phyloP scores from a whole-genome alignment of 176 grass and related monocot genomes.

The Tuctoria greenei region DNA sequence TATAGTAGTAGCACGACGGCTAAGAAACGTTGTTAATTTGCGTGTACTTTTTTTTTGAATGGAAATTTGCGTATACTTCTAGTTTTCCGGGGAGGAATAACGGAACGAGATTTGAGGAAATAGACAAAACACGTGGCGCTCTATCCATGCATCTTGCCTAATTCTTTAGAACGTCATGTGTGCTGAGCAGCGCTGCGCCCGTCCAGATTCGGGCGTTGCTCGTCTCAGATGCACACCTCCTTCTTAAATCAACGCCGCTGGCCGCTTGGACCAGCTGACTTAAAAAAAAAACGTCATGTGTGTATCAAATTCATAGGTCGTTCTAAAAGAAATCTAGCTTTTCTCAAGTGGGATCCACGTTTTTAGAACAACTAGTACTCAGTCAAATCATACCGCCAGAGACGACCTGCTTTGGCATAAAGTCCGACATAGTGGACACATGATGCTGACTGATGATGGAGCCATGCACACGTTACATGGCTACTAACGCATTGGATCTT shows the following conservation, averaged over 20 bases:
- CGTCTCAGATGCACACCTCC: no score
- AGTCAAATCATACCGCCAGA: neutral
- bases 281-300: no score
- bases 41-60: no score
- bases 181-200: no score
- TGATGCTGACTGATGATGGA: conserved; percentile 18
- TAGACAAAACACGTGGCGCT: neutral
- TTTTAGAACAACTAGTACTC: neutral
- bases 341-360: neutral
- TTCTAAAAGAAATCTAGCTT: neutral
- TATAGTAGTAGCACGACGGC: neutral
- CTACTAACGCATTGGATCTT: neutral
- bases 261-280: no score
- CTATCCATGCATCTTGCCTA: no score
- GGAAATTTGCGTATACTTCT: neutral
- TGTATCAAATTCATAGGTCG: neutral
- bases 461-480: conserved; percentile 30
- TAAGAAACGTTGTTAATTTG: neutral
- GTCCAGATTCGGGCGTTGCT: no score
- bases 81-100: neutral
- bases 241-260: no score
- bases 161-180: no score
- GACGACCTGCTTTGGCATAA: neutral
- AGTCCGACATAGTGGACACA: neutral
- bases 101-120: neutral